Percentiles rank a stretch among this genome's conserved stretches.
phyloP scores from a whole-genome alignment of 1,139 yeast genomes.

The Geotrichum aggregatum region DNA sequence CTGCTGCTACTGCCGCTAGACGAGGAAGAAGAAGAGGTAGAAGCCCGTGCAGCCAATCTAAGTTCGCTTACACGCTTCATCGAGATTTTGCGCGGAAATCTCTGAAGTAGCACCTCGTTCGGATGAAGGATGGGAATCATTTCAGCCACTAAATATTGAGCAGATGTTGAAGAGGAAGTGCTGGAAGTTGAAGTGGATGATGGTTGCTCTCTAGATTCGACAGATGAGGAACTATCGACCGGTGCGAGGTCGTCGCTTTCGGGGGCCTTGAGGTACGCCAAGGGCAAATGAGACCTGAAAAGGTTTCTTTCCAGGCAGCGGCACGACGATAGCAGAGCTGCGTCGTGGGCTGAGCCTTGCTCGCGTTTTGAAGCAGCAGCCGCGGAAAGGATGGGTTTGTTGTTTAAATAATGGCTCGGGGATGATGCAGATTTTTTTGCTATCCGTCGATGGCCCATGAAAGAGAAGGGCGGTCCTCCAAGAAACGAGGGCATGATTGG shows the following conservation, averaged over 20 bases:
- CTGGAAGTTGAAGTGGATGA: not conserved
- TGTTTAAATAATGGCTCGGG: too few species aligned
- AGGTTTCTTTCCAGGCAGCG: not conserved
- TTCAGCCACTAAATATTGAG: not conserved
- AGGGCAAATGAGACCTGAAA: not conserved
- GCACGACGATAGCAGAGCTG: not conserved
- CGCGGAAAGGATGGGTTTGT: too few species aligned
- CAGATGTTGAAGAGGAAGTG: not conserved
- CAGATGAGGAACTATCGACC: not conserved
- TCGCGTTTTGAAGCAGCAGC: not conserved
- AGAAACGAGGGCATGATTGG: constrained; percentile 2
- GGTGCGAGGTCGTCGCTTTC: not conserved
- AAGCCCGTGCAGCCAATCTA: constrained; percentile 5
- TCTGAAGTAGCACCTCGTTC: constrained; percentile 34
- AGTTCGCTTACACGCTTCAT: constrained; percentile 18
- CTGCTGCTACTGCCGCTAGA: not conserved
- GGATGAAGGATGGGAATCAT: constrained; percentile 33
- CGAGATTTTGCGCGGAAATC: constrained; percentile 28
- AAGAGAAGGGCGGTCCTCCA: not conserved
- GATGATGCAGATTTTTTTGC: too few species aligned
- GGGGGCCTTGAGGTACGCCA: not conserved
- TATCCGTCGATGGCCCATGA: not conserved
- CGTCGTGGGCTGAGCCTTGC: not conserved
- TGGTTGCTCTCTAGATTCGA: not conserved
- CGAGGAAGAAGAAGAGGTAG: not conserved